phyloP scores from a whole-genome alignment of 352 stramenopile species.

The Globisporangium sylvaticum region DNA sequence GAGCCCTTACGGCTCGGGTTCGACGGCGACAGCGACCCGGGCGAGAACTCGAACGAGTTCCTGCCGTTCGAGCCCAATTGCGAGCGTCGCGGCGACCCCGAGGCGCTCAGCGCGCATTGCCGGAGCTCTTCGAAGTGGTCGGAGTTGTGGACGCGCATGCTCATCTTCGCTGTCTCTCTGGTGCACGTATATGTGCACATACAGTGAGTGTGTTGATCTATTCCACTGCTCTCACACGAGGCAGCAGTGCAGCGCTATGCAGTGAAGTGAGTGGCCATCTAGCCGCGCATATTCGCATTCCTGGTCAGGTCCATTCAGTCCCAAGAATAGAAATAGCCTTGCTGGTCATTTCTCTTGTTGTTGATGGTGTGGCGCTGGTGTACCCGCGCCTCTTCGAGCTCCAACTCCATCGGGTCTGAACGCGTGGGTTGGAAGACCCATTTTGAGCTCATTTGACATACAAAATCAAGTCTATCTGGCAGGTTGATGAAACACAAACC shows the following conservation, averaged over 20 bases:
- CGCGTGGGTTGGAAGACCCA: neutral
- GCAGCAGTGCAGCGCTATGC: neutral
- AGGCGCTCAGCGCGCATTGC: conserved; percentile 39
- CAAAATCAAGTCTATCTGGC: neutral
- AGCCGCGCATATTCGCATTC: too few relatives aligned
- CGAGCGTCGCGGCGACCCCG: conserved; percentile 24
- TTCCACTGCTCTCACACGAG: neutral
- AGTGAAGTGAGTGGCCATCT: neutral
- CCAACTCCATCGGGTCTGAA: neutral
- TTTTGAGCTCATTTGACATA: neutral
- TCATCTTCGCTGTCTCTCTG: conserved; percentile 29
- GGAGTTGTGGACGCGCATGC: conserved; percentile 72
- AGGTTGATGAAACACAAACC: neutral
- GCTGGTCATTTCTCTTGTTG: neutral
- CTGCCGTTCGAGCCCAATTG: conserved; percentile 21
- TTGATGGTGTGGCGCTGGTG: neutral
- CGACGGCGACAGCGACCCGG: conserved; percentile 20
- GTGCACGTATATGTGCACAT: too few relatives aligned
- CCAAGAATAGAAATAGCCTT: conserved; percentile 8
- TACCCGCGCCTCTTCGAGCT: neutral
- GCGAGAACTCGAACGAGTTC: conserved; percentile 23
- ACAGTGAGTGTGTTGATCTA: neutral
- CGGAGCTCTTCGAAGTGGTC: conserved; percentile 71
- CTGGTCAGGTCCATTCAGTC: neutral
- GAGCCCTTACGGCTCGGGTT: conserved; percentile 16